Base-by-base conservation (phyloP, 768 basidiomycete species). In the Clavulina sp. region DNA sequence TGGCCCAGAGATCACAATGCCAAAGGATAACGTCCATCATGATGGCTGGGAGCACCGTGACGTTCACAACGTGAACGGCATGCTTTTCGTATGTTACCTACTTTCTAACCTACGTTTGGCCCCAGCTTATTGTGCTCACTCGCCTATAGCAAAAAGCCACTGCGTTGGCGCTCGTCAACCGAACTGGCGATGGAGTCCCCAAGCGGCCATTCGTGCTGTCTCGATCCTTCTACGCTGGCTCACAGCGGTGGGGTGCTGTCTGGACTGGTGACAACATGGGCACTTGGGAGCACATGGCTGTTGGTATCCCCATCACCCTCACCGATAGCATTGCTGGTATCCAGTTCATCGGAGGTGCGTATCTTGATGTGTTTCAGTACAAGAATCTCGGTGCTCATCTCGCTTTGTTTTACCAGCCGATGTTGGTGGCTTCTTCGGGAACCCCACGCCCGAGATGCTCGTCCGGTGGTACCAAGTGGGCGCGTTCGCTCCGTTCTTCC, bases 251-350 rank as follows among this genome's bases (percentile, higher is more conserved):
- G 59, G 87, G 92, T 33, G 92, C 95, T 3, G 89, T 95, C 74
- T 99, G 95, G 95, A 97, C 93, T 5, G 95, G 95, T 18, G 95
- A 99, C 66, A 97, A 97, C 64, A 70, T 93, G 26, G 88, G 93
- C 18, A 89, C 86, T 1, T 99, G 95, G 95, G 89, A 91, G 53
- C 95, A 99, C 61, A 91, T 99, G 78, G 77, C 77, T 6, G 85
- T 86, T 18, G 87, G 89, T 13, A 72, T 93, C 54, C 84, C 92
- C 64, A 97, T 99, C 84, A 80, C 92, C 2, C 70, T 99, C 31
- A 73, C 86, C 7, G 83, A 86, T 59, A 79, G 80, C 38, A 78
- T 99, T 41, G 88, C 77, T 5, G 93, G 95, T 21, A 84, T 96
- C 77, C 75, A 80, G 28, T 99, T 92, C 63, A 71, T 78, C 23